Base-by-base conservation (phyloP, 2,329 filamentous ascomycete species). In the Aspergillus pseudoglaucus region DNA sequence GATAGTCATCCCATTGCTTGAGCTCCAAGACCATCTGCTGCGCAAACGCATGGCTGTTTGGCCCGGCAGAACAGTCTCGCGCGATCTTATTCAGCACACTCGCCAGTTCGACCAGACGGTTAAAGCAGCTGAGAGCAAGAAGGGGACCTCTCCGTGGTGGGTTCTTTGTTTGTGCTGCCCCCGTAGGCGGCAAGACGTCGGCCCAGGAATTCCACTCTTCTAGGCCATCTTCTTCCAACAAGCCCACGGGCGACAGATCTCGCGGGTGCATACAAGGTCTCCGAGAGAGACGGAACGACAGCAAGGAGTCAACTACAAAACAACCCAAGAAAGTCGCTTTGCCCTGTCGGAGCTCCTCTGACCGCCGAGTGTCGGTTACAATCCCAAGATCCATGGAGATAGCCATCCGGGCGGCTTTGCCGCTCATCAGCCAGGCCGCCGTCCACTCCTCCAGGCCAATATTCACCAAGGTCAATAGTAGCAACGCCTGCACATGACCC, bases 191-290 rank as follows among this genome's bases (percentile, higher is more conserved):
- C 54, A 69, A 48, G 10, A 68, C 63, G 39, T 82, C 78, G 4
- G 73, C 71, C 85, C 85, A 89, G 0, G 82, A 81, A 51, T 85
- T 82, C 85, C 85, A 88, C 65, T 88, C 84, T 58, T 88, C 85
- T 14, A 84, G 67, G 1, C 83, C 83, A 54, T 86, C 82, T 61
- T 87, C 83, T 35, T 81, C 74, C 5, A 86, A 65, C 3, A 71
- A 64, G 8, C 76, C 75, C n/a, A 75, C 62, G 22, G 66, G 60
- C 18, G 70, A 63, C 30, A 80, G 62, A 48, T 80, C 75, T 9
- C 72, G 70, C 18, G 65, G 52, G 38, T 65, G 67, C 49, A 80
- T 68, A 51, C 75, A 73, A 2, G 74, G 71, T 7, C 66, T 63
- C 18, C 70, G 63, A 5, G 66, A 67, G 12, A 80, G 62, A 12